phyloP scores from a whole-genome alignment of 106 monocot species.

The Xerophyta viscosa region DNA sequence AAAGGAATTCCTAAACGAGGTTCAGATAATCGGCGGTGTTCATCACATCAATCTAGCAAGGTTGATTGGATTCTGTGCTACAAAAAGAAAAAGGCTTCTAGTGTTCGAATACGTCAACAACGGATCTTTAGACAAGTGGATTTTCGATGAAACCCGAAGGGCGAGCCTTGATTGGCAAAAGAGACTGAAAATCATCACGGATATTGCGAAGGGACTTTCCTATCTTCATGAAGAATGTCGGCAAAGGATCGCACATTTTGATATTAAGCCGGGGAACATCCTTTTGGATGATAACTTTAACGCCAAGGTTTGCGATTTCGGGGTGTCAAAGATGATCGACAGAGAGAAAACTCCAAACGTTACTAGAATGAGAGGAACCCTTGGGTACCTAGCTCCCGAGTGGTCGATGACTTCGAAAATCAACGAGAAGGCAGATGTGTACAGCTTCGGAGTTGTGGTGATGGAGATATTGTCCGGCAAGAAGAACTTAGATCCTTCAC shows the following conservation, averaged over 20 bases:
- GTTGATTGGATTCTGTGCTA: slow-evolving; percentile 20
- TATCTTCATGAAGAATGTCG: slow-evolving; percentile 41
- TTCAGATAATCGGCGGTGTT: slow-evolving; percentile 17
- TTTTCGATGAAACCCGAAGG: slow-evolving; percentile 3
- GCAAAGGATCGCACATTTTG: slow-evolving; percentile 26
- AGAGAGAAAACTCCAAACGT: slow-evolving; percentile 28
- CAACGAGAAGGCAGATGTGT: slow-evolving; percentile 32
- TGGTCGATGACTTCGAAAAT: slow-evolving; percentile 27
- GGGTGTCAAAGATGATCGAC: slow-evolving; percentile 39
- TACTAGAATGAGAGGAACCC: slow-evolving; percentile 30
- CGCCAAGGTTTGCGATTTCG: slow-evolving; percentile 39
- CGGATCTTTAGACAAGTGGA: slow-evolving; percentile 36
- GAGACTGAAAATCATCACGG: slow-evolving; percentile 19
- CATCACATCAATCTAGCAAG: slow-evolving; percentile 24
- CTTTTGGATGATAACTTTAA: slow-evolving; percentile 38
- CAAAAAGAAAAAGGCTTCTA: slow-evolving; percentile 13
- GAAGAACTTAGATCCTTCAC: slow-evolving; percentile 23
- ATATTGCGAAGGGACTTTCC: slow-evolving; percentile 27
- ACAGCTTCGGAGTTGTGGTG: slow-evolving; percentile 35
- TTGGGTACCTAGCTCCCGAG: slow-evolving; percentile 32
- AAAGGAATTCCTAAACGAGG: slow-evolving; percentile 21
- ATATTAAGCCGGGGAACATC: slow-evolving; percentile 36
- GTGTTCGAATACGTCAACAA: slow-evolving; percentile 24
- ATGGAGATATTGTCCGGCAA: slow-evolving; percentile 28
- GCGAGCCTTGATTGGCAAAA: slow-evolving; percentile 25